Conservation (phyloP, 2,329 filamentous ascomycete species). For the Berkeleyomyces rouxiae region DNA sequence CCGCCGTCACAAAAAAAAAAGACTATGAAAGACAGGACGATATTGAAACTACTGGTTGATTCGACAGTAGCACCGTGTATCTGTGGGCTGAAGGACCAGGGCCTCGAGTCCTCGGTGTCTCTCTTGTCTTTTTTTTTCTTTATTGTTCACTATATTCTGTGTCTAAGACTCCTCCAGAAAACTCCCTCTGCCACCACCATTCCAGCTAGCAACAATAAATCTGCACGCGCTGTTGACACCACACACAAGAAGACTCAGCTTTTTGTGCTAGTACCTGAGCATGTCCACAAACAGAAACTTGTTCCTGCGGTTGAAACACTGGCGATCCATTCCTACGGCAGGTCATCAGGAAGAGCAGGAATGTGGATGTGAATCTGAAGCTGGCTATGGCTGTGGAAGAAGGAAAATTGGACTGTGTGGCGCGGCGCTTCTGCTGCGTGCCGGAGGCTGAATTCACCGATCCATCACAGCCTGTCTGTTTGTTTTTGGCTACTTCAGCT, state of each 20-base stretch:
- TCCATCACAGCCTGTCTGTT: neutral
- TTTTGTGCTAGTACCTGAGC: no score
- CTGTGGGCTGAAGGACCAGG: neutral
- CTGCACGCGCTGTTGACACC: no score
- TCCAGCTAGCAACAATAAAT: neutral
- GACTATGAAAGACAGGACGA: neutral
- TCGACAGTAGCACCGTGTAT: neutral
- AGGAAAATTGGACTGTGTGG: neutral
- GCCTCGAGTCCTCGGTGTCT: neutral
- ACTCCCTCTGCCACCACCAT: neutral
- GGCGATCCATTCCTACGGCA: neutral
- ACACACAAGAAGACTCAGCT: neutral
- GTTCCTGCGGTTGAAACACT: neutral
- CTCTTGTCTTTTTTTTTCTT: neutral
- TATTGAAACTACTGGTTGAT: neutral
- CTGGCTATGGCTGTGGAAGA: neutral
- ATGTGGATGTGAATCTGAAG: neutral
- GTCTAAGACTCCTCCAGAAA: no score
- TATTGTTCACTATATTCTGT: neutral
- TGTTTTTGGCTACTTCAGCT: neutral
- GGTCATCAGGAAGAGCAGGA: neutral
- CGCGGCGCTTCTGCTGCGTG: neutral
- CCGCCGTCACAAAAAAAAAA: neutral
- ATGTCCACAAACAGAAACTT: neutral
- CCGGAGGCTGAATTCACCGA: no score